These are phyloP conservation scores for Neoascochyta sp. DNA, from an alignment of 2,329 filamentous ascomycete genomes.

Conservation along the genomic window DNA sequence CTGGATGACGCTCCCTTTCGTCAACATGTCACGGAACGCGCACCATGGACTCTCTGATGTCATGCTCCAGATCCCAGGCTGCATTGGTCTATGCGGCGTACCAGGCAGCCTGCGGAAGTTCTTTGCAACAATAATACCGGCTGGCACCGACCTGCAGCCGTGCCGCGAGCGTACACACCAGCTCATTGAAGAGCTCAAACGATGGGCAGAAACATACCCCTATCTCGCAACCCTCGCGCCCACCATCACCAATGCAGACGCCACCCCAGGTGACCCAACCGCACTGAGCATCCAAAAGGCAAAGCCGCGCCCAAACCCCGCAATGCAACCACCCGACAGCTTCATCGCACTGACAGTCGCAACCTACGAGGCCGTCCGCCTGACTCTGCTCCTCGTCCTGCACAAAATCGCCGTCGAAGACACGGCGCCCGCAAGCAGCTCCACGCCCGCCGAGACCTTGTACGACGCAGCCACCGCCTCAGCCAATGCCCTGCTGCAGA, in stretches of 20 bases:
- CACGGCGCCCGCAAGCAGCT: background rate
- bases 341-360: slow-evolving; percentile 22
- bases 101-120: slow-evolving; percentile 17
- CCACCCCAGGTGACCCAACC: slow-evolving; percentile 13
- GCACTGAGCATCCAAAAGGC: slow-evolving; percentile 5
- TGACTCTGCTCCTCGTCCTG: slow-evolving; percentile 17
- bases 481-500: slow-evolving; percentile 4
- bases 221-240: slow-evolving; percentile 12
- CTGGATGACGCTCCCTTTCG: slow-evolving; percentile 32
- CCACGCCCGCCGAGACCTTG: background rate
- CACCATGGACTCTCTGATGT: slow-evolving; percentile 26
- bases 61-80: slow-evolving; percentile 25
- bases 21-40: slow-evolving; percentile 18
- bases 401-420: slow-evolving; percentile 15
- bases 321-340: slow-evolving; percentile 11
- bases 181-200: slow-evolving; percentile 15
- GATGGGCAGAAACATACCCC: slow-evolving; percentile 20
- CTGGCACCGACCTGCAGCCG: slow-evolving; percentile 9
- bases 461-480: slow-evolving; percentile 1
- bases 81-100: slow-evolving; percentile 13
- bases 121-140: slow-evolving; percentile 15
- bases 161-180: slow-evolving; percentile 12
- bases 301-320: too few relatives aligned
- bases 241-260: slow-evolving; percentile 5
- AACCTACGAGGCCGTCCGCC: slow-evolving; percentile 16